Evolutionary conservation across 352 stramenopile species (phyloP).

Genomic region (Phytophthora uliginosa): DNA sequence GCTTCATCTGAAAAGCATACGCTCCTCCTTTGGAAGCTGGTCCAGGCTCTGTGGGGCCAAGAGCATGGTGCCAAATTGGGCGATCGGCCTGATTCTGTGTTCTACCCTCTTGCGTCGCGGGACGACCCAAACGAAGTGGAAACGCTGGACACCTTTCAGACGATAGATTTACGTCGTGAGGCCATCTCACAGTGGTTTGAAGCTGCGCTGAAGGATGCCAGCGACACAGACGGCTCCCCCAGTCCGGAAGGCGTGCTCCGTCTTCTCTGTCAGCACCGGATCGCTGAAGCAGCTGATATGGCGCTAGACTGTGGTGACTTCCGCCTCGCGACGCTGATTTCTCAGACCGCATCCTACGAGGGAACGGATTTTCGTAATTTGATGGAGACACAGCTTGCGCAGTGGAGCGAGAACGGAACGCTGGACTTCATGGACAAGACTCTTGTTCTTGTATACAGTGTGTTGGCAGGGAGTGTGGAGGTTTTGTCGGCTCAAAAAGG

Average conservation of each 20-base stretch:
- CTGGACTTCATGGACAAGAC: constrained; percentile 71
- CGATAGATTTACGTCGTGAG: constrained; percentile 74
- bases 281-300: constrained; percentile 68
- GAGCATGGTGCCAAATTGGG: constrained; percentile 56
- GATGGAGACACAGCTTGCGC: constrained; percentile 62
- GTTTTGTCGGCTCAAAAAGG: constrained; percentile 65
- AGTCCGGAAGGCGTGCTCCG: constrained; percentile 46
- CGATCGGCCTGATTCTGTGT: constrained; percentile 31
- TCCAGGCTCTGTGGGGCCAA: constrained; percentile 83
- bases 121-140: constrained; percentile 74
- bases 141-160: constrained; percentile 74
- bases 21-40: constrained; percentile 73
- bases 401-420: constrained; percentile 64
- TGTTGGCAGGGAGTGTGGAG: constrained; percentile 70
- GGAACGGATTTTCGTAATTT: constrained; percentile 58
- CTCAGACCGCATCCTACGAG: constrained; percentile 65
- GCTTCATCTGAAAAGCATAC: constrained; percentile 29
- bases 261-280: constrained; percentile 65
- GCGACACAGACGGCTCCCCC: constrained; percentile 9
- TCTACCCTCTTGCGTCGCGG: constrained; percentile 62
- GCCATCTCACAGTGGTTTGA: constrained; percentile 86
- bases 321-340: constrained; percentile 72
- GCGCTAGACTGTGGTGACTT: constrained; percentile 72
- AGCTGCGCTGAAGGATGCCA: constrained; percentile 41
- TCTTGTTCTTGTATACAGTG: constrained; percentile 71